Base-by-base conservation (phyloP, 768 basidiomycete genomes). In the Tylopilus plumbeoviolaceoides region DNA sequence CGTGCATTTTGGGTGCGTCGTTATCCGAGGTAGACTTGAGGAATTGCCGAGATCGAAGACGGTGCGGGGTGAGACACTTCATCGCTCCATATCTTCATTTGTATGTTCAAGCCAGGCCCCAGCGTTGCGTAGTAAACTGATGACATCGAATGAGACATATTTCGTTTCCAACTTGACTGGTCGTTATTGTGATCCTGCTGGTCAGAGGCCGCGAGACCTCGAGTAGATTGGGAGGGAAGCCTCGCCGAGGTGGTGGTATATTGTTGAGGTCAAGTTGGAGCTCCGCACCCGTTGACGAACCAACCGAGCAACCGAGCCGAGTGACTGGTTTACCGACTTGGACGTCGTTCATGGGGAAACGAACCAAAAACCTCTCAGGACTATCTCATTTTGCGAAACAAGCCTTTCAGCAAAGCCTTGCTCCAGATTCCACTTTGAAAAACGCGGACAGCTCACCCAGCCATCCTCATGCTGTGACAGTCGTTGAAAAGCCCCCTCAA, bases 371-470 rank as follows among this genome's bases (percentile, higher is more conserved):
- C 36, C 47, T 82, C 27, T 69, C 71, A 20, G 75, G 79, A 21
- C 59, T 82, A 17, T 72, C 77, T 50, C 70, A 64, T 54, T 78
- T 79, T 47, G 67, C 75, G 18, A 65, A 69, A 54, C 65, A 74
- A 44, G 69, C 73, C 23, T 73, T 77, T 56, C 63, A 66, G 51
- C 60, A 61, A 46, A 52, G 30, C 20, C 42, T 28, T 1, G 7
- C 44, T 14, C 33, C 42, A 15, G 50, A 56, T 28, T 41, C 51
- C 8, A 48, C 55, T 25, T 39, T 53, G 18, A 50, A 58, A 17
- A 27, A 33, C 47, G 41, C 40, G 14, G 44, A 42, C 40, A 44
- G 31, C 27, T 39, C 51, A n/a, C 31, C 53, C 27, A 41, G 30
- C 12, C 40, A 41, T 44, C 41, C 43, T 14, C 31, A 54, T n/a